Evolutionary conservation across 1,284 basidiomycete species (phyloP), one percentile per base, ranked within the genome.

Genomic region (Bjerkandera adusta): DNA sequence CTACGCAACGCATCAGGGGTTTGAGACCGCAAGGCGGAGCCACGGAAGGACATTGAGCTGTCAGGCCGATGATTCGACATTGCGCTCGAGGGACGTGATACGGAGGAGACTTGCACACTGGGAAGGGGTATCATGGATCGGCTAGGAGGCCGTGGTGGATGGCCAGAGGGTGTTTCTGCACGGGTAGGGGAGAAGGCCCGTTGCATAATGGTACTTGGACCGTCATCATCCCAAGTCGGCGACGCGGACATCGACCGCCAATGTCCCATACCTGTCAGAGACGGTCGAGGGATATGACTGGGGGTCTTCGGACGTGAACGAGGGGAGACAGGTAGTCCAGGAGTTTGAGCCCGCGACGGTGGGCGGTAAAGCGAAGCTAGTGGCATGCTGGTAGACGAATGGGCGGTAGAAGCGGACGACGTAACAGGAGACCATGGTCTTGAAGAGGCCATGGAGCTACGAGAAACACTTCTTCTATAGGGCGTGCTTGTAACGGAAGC

Each of bases 41-140:
- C 59, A 52, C 71, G 64, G 69, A 79, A 77, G 15, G 72, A 68
- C 52, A 69, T 68, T 12, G 76, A 78, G 47, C 78, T 82, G 48
- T 79, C 80, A 4, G 77, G 68, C 36, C 75, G 68, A 57, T 83
- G 81, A 48, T 76, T 73, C 4, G 88, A 90, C 77, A 86, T 77
- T 4, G 84, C 75, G 1, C 85, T 81, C 1, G 74, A 72, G 0
- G 88, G 84, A 36, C 87, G 74, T 21, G 87, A 89, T 7, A 79
- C 80, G 2, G 81, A 76, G 2, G 81, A 80, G 36, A 89, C 64
- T 41, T 86, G 82, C 2, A 90, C 69, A 51, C 74, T 81, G 4
- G 88, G 87, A 16, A 89, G 73, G 15, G 45, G 88, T 49, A 91
- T 90, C 78, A 80, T 85, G 4, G 88, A 90, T 48, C 85, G 76